Percentiles rank a stretch among this genome's conserved stretches.
phyloP scores from a whole-genome alignment of 1,284 basidiomycete species.

The Volvariella volvacea region DNA sequence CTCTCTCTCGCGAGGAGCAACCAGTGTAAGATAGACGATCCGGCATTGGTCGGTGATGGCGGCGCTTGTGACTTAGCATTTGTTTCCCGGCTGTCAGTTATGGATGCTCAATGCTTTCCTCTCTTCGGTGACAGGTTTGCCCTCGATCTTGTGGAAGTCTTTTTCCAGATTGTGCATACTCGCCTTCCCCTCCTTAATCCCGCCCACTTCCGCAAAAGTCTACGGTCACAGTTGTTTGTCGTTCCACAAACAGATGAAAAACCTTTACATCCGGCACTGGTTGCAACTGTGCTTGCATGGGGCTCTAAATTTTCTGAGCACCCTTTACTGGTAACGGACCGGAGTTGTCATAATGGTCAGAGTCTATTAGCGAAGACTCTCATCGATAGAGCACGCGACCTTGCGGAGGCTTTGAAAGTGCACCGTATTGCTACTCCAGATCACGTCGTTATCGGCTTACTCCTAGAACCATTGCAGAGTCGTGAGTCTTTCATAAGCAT shows the following conservation, averaged over 20 bases:
- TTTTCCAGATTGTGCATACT: conserved; percentile 83
- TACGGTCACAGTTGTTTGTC: conserved; percentile 39
- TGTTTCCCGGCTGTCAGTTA: too few species aligned
- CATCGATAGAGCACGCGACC: conserved; percentile 73
- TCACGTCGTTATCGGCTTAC: conserved; percentile 71
- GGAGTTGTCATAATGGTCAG: conserved; percentile 62
- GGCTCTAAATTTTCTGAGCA: conserved; percentile 91
- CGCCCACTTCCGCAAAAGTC: conserved; percentile 61
- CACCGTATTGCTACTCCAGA: conserved; percentile 75
- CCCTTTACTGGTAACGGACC: conserved; percentile 71
- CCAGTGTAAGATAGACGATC: too few species aligned
- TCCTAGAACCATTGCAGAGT: conserved; percentile 76
- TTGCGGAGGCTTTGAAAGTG: conserved; percentile 81
- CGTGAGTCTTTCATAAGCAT: conserved; percentile 45
- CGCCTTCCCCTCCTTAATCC: conserved; percentile 79
- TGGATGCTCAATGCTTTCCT: conserved; percentile 15
- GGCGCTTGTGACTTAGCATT: too few species aligned
- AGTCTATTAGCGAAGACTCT: conserved; percentile 75
- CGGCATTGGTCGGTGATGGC: too few species aligned
- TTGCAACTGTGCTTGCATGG: conserved; percentile 89
- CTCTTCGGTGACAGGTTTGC: conserved; percentile 56
- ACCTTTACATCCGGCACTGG: conserved; percentile 62
- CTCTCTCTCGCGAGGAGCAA: conserved; percentile 1
- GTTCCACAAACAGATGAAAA: conserved; percentile 21
- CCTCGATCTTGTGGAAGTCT: conserved; percentile 83